Percentiles rank a stretch among this genome's conserved stretches.
Conservation (phyloP, 805 yeast genomes). For the Schizosaccharomyces osmophilus region DNA sequence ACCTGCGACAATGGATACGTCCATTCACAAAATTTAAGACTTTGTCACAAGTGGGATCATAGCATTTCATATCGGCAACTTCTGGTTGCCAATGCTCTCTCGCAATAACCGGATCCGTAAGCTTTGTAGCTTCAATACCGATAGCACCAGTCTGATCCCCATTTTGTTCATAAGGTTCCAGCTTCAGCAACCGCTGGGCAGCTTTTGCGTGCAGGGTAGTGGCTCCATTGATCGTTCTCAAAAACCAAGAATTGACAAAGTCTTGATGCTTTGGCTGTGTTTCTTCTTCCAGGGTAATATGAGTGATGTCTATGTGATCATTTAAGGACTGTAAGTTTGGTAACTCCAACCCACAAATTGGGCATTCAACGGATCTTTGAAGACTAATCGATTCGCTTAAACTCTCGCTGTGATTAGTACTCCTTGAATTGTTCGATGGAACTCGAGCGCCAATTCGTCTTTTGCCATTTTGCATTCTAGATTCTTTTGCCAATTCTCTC, state of each 20-base stretch:
- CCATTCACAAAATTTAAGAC: neutral
- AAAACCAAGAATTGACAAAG: neutral
- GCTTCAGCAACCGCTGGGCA: neutral
- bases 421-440: neutral
- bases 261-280: neutral
- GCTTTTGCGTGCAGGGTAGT: neutral
- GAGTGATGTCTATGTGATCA: neutral
- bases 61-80: neutral
- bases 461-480: neutral
- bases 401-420: neutral
- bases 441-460: neutral
- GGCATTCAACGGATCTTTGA: neutral
- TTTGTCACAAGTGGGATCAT: neutral
- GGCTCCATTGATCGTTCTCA: neutral
- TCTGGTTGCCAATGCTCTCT: constrained; percentile 4
- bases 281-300: neutral
- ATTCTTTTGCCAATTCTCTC: too few species aligned
- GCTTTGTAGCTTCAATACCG: neutral
- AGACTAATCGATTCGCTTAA: neutral
- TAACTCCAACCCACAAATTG: neutral
- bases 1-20: constrained; percentile 38
- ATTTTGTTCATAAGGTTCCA: neutral
- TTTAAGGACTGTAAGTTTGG: neutral
- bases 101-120: constrained; percentile 4
- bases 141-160: neutral